These are phyloP conservation scores for Malus sieversii DNA, from an alignment of 306 rosid species.

Conservation along the genomic window DNA sequence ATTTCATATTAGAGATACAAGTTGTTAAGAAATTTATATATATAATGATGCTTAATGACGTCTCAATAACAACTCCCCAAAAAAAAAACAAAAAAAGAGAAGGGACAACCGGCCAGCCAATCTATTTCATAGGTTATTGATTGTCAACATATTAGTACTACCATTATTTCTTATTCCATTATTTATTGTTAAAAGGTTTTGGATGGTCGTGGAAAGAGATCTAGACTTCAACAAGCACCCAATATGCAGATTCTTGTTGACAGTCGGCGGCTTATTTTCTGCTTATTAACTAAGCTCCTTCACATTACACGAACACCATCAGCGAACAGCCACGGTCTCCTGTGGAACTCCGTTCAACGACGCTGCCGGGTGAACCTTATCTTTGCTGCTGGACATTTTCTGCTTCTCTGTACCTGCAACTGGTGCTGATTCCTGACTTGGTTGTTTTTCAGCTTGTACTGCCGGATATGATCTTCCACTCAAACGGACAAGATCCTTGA, in stretches of 20 bases:
- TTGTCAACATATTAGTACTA: no score
- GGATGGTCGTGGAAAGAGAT: neutral
- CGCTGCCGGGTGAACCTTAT: constrained; percentile 20
- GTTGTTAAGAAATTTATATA: no score
- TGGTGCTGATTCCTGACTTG: constrained; percentile 9
- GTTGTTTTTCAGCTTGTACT: constrained; percentile 26
- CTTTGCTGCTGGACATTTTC: constrained; percentile 17
- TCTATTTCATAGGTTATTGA: no score
- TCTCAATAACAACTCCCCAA: no score
- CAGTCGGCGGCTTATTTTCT: neutral
- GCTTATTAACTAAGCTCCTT: neutral
- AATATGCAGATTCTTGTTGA: neutral
- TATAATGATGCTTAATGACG: no score
- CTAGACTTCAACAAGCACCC: neutral
- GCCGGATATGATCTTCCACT: constrained; percentile 67
- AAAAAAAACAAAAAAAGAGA: no score
- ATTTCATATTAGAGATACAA: no score
- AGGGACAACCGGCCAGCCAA: no score
- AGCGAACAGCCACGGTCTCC: constrained; percentile 34
- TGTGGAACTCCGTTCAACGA: constrained; percentile 19
- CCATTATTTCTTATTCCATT: no score
- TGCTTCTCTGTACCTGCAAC: constrained; percentile 23
- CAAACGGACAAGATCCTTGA: constrained; percentile 54
- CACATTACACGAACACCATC: neutral
- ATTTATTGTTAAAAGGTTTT: neutral